Evolutionary conservation across 768 basidiomycete genomes (phyloP).

Genomic region (Galerina marginata): DNA sequence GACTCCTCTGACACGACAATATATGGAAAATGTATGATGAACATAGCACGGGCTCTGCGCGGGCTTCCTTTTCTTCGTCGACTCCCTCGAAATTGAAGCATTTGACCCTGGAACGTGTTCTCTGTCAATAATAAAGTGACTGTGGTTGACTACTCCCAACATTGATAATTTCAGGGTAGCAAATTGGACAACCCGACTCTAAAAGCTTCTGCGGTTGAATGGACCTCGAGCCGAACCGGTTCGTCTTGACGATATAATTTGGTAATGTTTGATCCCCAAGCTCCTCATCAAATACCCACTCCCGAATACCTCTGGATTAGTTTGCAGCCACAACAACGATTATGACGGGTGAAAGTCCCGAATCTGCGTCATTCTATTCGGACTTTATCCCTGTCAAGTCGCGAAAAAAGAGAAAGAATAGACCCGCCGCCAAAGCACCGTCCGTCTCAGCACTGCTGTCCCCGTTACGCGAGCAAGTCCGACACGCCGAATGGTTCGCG

Average conservation of each 20-base stretch:
- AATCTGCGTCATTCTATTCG: conserved; percentile 45
- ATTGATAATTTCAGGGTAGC: conserved; percentile 7
- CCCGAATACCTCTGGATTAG: conserved; percentile 4
- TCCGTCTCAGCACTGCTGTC: conserved; percentile 44
- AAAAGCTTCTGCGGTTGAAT: conserved; percentile 1
- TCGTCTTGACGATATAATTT: conserved; percentile 4
- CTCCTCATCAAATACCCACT: neutral
- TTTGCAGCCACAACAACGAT: conserved; percentile 4
- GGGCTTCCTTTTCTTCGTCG: too few relatives aligned
- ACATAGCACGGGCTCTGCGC: too few relatives aligned
- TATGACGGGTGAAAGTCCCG: conserved; percentile 11
- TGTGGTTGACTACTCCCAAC: conserved; percentile 7
- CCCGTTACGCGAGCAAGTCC: conserved; percentile 51
- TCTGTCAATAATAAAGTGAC: conserved; percentile 3
- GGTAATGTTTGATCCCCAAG: conserved; percentile 4
- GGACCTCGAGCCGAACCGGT: conserved; percentile 5
- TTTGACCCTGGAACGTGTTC: conserved; percentile 9
- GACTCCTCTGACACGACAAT: conserved; percentile 9
- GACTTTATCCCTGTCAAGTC: conserved; percentile 57
- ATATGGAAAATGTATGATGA: neutral
- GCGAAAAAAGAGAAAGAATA: conserved; percentile 52
- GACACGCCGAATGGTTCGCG: conserved; percentile 56
- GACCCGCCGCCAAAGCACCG: conserved; percentile 28
- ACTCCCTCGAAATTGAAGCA: neutral
- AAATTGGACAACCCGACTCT: neutral